Percentiles rank a stretch among this genome's conserved stretches.
Conservation (phyloP, 1,139 yeast genomes). For the Yamadazyma aaseri region DNA sequence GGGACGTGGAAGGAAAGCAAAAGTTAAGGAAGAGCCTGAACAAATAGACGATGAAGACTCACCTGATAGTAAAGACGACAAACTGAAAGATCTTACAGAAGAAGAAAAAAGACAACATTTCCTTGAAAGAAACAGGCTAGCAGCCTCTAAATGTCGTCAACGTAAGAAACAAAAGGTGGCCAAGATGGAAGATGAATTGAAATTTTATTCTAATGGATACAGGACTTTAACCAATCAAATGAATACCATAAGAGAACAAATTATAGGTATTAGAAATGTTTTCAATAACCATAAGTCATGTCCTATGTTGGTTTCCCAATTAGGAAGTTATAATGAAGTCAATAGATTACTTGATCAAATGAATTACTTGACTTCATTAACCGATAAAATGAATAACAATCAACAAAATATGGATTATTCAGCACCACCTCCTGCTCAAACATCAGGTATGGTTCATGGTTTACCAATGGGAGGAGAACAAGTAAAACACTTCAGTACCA, state of each 20-base stretch:
- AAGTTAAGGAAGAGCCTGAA: slow-evolving; percentile 7
- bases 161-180: slow-evolving; percentile 87
- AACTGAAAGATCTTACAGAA: slow-evolving; percentile 14
- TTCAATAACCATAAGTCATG: slow-evolving; percentile 41
- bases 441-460: slow-evolving; percentile 12
- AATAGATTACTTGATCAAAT: slow-evolving; percentile 33
- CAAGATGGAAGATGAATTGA: slow-evolving; percentile 76
- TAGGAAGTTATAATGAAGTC: slow-evolving; percentile 40
- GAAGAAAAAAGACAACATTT: slow-evolving; percentile 75
- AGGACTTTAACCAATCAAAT: slow-evolving; percentile 63
- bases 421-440: slow-evolving; percentile 13
- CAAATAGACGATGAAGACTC: slow-evolving; percentile 9
- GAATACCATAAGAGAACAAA: slow-evolving; percentile 55
- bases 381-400: slow-evolving; percentile 14
- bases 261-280: slow-evolving; percentile 48
- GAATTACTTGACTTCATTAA: slow-evolving; percentile 19
- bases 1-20: too few species aligned
- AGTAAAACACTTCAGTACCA: slow-evolving; percentile 12
- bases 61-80: slow-evolving; percentile 12
- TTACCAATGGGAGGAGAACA: slow-evolving; percentile 12
- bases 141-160: slow-evolving; percentile 94
- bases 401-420: slow-evolving; percentile 5
- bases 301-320: slow-evolving; percentile 29
- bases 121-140: slow-evolving; percentile 87
- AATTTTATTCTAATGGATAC: slow-evolving; percentile 69